These are phyloP conservation scores for Rhizophora apiculata DNA, from an alignment of 345 rosid genomes.

Conservation along the genomic window DNA sequence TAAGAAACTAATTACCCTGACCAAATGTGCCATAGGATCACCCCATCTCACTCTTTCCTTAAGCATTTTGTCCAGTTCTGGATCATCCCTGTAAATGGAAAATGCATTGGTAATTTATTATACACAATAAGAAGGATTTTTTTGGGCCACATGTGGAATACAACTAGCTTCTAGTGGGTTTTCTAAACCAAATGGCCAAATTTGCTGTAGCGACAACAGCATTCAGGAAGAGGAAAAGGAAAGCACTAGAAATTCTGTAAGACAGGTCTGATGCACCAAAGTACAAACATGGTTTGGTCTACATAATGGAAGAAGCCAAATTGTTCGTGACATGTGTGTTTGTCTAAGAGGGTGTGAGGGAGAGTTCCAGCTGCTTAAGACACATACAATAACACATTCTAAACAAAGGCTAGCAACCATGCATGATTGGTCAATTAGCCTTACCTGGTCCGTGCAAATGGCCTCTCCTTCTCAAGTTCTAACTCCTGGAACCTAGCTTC, in stretches of 20 bases:
- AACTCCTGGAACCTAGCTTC: conserved; percentile 68
- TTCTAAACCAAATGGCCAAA: no score
- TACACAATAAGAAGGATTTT: not conserved
- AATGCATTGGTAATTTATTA: conserved; percentile 12
- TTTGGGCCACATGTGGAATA: no score
- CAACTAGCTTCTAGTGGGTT: no score
- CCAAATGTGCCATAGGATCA: conserved; percentile 96
- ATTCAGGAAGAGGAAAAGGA: no score
- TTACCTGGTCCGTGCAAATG: conserved; percentile 90
- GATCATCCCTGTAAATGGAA: conserved; percentile 68
- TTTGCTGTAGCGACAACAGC: no score
- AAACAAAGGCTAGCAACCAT: not conserved
- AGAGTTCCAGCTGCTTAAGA: not conserved
- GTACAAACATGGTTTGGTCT: no score
- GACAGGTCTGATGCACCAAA: no score
- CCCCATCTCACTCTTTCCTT: conserved; percentile 82
- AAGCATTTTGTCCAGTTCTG: conserved; percentile 75
- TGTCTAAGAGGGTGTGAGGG: no score
- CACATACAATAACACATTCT: not conserved
- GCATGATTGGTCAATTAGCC: not conserved
- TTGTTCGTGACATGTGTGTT: no score
- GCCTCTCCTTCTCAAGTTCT: conserved; percentile 82
- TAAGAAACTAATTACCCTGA: conserved; percentile 51
- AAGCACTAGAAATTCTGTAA: no score
- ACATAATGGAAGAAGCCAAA: no score